Conservation (phyloP, 768 basidiomycete species). For the Trametes villosa region DNA sequence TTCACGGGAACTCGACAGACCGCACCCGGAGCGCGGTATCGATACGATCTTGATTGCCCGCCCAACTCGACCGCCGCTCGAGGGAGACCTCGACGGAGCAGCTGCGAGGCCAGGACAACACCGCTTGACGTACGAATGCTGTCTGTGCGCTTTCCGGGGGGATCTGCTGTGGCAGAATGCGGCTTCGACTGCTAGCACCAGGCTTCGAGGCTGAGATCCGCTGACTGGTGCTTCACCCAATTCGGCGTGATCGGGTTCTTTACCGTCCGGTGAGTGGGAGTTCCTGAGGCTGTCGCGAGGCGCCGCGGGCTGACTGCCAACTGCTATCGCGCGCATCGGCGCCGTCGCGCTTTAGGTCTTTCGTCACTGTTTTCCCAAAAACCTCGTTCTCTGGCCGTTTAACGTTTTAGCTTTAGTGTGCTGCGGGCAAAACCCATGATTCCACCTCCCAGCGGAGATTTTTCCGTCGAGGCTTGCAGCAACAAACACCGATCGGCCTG, state of each 20-base stretch:
- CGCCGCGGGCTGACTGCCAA: conserved; percentile 14
- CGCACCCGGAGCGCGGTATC: conserved; percentile 13
- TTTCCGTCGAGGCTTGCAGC: conserved; percentile 1
- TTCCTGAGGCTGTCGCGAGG: conserved; percentile 13
- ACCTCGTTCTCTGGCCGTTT: conserved; percentile 22
- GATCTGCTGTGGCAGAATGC: conserved; percentile 14
- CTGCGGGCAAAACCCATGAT: conserved; percentile 26
- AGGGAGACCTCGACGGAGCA: neutral
- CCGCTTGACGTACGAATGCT: conserved; percentile 18
- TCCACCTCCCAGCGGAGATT: conserved; percentile 9
- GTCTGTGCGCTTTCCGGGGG: conserved; percentile 1
- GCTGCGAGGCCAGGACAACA: neutral
- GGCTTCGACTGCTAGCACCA: conserved; percentile 10
- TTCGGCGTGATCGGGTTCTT: conserved; percentile 19
- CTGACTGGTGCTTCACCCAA: conserved; percentile 14
- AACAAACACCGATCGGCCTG: conserved; percentile 31
- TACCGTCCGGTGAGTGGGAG: conserved; percentile 4
- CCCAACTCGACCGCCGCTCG: neutral
- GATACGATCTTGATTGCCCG: conserved; percentile 21
- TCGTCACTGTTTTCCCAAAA: conserved; percentile 1
- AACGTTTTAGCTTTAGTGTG: conserved; percentile 40
- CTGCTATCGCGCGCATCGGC: conserved; percentile 22
- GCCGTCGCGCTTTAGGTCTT: conserved; percentile 8
- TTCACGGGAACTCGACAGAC: neutral
- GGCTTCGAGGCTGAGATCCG: conserved; percentile 23